phyloP scores from a whole-genome alignment of 257 asterid genomes.

The Lycium barbarum region DNA sequence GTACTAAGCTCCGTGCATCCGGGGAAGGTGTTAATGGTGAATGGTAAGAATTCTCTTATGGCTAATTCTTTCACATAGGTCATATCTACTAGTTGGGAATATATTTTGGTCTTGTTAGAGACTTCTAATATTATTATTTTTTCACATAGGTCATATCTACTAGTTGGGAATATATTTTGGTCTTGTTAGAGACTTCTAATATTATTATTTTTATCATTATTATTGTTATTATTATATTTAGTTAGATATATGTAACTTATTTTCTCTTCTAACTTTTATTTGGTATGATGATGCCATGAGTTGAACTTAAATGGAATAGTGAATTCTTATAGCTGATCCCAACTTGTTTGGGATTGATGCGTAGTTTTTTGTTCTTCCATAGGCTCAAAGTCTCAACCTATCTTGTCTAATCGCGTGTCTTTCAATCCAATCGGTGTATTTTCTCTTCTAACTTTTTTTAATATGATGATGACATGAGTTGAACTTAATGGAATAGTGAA shows the following conservation, averaged over 20 bases:
- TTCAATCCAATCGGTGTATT: not conserved
- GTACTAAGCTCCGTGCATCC: too few relatives aligned
- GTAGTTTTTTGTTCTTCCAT: not conserved
- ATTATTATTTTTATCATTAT: not conserved
- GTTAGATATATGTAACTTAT: not conserved
- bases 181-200: too few relatives aligned
- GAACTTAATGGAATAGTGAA: constrained; percentile 1
- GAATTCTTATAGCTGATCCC: not conserved
- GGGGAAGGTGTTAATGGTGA: not conserved
- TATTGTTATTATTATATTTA: not conserved
- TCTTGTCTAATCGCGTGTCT: not conserved
- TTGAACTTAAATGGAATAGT: not conserved
- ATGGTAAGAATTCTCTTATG: not conserved
- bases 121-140: too few relatives aligned
- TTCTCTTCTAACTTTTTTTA: not conserved
- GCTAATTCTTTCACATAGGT: not conserved
- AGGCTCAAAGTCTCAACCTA: not conserved
- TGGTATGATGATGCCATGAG: not conserved
- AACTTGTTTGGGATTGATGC: not conserved
- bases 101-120: too few relatives aligned
- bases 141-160: too few relatives aligned
- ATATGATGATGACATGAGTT: not conserved
- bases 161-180: too few relatives aligned
- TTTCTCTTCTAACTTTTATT: not conserved
- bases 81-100: too few relatives aligned